Percentiles rank a stretch among this genome's conserved stretches.
phyloP scores from a whole-genome alignment of 179 eudicot species.

The Pouteria campechiana region DNA sequence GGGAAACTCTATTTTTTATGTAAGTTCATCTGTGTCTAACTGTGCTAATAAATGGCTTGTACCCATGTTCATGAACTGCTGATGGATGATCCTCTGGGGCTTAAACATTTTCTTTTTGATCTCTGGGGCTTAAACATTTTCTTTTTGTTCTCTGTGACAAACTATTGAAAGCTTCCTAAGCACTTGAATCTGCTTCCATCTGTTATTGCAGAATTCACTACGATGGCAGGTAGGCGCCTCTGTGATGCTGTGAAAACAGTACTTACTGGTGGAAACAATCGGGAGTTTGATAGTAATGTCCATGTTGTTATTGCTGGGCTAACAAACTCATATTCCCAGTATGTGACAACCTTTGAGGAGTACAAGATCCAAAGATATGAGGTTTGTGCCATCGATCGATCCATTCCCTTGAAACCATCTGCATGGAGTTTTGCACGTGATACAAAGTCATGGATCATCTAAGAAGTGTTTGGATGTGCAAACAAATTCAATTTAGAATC shows the following conservation, averaged over 20 bases:
- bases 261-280: constrained; percentile 29
- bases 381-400: too few relatives aligned
- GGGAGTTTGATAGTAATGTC: constrained; percentile 37
- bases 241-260: constrained; percentile 78
- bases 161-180: neutral
- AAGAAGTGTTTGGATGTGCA: too few relatives aligned
- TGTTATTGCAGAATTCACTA: constrained; percentile 59
- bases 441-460: too few relatives aligned
- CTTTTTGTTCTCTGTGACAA: neutral
- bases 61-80: too few relatives aligned
- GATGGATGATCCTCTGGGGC: too few relatives aligned
- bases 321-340: constrained; percentile 90
- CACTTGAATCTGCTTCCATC: neutral
- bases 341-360: constrained; percentile 89
- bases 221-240: constrained; percentile 98
- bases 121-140: constrained; percentile 4
- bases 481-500: too few relatives aligned
- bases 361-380: constrained; percentile 90
- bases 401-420: too few relatives aligned
- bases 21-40: too few relatives aligned
- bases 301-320: constrained; percentile 92
- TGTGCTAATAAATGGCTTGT: too few relatives aligned
- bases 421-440: too few relatives aligned
- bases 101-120: too few relatives aligned
- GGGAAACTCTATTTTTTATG: too few relatives aligned